Percentiles rank a stretch among this genome's conserved stretches.
Conservation (phyloP, 306 rosid genomes). For the Trifolium subterraneum region DNA sequence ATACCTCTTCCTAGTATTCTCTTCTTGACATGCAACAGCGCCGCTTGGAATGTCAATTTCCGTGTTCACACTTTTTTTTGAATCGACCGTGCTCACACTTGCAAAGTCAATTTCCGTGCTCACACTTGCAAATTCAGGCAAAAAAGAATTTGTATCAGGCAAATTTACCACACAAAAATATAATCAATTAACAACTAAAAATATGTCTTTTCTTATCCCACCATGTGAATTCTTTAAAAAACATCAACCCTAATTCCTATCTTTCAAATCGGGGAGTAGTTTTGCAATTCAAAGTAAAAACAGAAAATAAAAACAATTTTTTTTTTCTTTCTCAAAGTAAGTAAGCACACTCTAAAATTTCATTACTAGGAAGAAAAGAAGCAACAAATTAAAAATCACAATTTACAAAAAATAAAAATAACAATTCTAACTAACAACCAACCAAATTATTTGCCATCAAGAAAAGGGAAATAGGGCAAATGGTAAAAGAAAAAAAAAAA, state of each 20-base stretch:
- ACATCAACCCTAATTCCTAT: slow-evolving; percentile 5
- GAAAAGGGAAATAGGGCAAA: slow-evolving; percentile 3
- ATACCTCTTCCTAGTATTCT: slow-evolving; percentile 71
- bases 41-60: slow-evolving; percentile 56
- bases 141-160: slow-evolving; percentile 19
- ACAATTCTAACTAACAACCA: slow-evolving; percentile 23
- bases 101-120: slow-evolving; percentile 51
- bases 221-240: not conserved
- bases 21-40: slow-evolving; percentile 52
- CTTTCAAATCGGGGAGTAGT: not conserved
- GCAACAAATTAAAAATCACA: not conserved
- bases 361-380: not conserved
- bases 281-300: not conserved
- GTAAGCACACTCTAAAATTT: not conserved
- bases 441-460: not conserved
- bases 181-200: slow-evolving; percentile 9
- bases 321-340: not conserved
- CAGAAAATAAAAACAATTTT: not conserved
- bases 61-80: slow-evolving; percentile 48
- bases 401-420: not conserved
- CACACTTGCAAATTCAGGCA: slow-evolving; percentile 37
- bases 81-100: slow-evolving; percentile 51
- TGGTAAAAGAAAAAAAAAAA: not conserved
- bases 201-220: not conserved
- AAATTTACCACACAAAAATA: slow-evolving; percentile 25